Conservation (phyloP, 2,329 filamentous ascomycete genomes). For the Sclerotinia spermophila region DNA sequence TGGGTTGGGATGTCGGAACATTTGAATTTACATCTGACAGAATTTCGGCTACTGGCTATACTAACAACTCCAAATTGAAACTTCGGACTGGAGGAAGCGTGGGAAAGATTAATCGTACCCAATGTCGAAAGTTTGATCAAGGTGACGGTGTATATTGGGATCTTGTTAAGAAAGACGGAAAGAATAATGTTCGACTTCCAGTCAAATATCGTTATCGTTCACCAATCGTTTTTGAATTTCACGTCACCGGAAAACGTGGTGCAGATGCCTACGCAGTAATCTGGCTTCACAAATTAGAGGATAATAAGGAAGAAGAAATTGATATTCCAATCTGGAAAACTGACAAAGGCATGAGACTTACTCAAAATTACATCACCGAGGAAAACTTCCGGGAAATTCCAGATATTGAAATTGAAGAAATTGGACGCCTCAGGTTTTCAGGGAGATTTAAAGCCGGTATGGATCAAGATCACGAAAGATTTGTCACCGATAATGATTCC, state of each 20-base stretch:
- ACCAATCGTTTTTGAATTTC: conserved; percentile 85
- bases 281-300: conserved; percentile 82
- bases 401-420: conserved; percentile 71
- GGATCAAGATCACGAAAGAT: conserved; percentile 78
- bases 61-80: conserved; percentile 64
- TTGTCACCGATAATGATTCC: conserved; percentile 81
- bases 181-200: conserved; percentile 64
- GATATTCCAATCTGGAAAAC: conserved; percentile 92
- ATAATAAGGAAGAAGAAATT: conserved; percentile 72
- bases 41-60: conserved; percentile 60
- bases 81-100: conserved; percentile 83
- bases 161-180: conserved; percentile 47
- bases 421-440: conserved; percentile 77
- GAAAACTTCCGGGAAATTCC: conserved; percentile 67
- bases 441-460: conserved; percentile 86
- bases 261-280: conserved; percentile 73
- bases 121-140: conserved; percentile 57
- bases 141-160: conserved; percentile 60
- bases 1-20: conserved; percentile 94
- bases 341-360: conserved; percentile 67
- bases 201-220: conserved; percentile 89
- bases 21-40: conserved; percentile 78
- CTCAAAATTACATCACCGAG: conserved; percentile 89
- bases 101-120: conserved; percentile 61
- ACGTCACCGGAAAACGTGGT: conserved; percentile 63